Conservation (phyloP, 257 asterid species). For the Petrea volubilis region DNA sequence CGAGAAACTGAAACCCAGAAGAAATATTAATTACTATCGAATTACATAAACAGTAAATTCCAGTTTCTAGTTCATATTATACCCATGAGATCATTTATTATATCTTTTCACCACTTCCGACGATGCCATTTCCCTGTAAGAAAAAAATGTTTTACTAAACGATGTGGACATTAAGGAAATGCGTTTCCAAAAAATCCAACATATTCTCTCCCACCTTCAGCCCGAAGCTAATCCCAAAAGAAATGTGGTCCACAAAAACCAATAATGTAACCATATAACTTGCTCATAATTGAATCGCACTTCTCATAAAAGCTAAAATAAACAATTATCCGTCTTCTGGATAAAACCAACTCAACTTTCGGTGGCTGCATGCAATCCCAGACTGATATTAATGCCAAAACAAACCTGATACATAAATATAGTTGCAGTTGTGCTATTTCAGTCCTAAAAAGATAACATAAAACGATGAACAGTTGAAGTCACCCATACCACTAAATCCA, state of each 20-base stretch:
- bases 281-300: background rate
- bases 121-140: background rate
- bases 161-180: background rate
- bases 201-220: background rate
- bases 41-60: background rate
- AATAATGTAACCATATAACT: background rate
- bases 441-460: background rate
- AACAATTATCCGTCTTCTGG: background rate
- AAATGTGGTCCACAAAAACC: no score
- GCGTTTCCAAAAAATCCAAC: background rate
- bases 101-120: background rate
- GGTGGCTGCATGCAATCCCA: constrained; percentile 21
- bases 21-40: background rate
- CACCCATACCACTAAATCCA: constrained; percentile 9
- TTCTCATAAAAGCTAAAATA: background rate
- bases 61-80: background rate
- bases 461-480: background rate
- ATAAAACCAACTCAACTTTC: background rate
- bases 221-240: background rate
- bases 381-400: constrained; percentile 5
- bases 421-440: background rate
- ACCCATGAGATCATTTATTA: background rate
- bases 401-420: background rate
- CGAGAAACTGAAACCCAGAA: background rate
- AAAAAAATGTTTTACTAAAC: background rate